These are phyloP conservation scores for Talaromyces pinophilus DNA, from an alignment of 2,329 filamentous ascomycete species.

Conservation along the genomic window DNA sequence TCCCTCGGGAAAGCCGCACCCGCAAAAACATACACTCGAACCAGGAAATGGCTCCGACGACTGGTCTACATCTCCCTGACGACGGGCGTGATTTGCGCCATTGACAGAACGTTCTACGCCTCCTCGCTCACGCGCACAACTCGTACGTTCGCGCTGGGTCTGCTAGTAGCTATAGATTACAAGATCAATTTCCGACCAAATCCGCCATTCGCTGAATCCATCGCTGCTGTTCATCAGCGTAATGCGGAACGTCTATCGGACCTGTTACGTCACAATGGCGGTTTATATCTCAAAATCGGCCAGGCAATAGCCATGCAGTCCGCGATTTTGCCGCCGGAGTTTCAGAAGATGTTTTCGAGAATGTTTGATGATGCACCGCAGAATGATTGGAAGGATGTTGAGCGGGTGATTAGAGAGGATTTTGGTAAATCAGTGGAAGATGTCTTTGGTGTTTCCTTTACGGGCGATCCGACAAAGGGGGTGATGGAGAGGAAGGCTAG, in stretches of 20 bases:
- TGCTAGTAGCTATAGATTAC: conserved; percentile 86
- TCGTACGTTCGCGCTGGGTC: conserved; percentile 76
- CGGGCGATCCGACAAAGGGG: conserved; percentile 62
- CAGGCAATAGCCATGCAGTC: conserved; percentile 99
- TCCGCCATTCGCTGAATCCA: conserved; percentile 70
- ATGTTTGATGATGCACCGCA: conserved; percentile 99
- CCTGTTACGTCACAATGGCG: conserved; percentile 81
- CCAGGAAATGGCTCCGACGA: conserved; percentile 75
- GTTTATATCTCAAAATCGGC: conserved; percentile 94
- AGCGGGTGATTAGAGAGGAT: conserved; percentile 81
- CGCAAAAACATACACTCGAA: conserved; percentile 69
- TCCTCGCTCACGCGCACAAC: conserved; percentile 75
- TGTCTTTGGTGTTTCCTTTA: conserved; percentile 87
- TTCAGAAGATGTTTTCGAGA: conserved; percentile 90
- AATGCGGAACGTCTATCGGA: conserved; percentile 82
- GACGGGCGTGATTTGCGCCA: conserved; percentile 63
- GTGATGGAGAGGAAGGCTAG: conserved; percentile 70
- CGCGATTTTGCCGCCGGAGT: conserved; percentile 87
- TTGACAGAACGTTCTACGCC: conserved; percentile 76
- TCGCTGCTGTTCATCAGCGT: conserved; percentile 76
- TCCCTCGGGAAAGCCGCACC: conserved; percentile 72
- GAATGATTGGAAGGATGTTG: conserved; percentile 82
- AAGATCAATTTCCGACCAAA: conserved; percentile 90
- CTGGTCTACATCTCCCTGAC: conserved; percentile 63
- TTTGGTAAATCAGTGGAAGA: conserved; percentile 85